Evolutionary conservation across 495 filamentous ascomycete species (phyloP).

Genomic region (Lichenothelia convexa): DNA sequence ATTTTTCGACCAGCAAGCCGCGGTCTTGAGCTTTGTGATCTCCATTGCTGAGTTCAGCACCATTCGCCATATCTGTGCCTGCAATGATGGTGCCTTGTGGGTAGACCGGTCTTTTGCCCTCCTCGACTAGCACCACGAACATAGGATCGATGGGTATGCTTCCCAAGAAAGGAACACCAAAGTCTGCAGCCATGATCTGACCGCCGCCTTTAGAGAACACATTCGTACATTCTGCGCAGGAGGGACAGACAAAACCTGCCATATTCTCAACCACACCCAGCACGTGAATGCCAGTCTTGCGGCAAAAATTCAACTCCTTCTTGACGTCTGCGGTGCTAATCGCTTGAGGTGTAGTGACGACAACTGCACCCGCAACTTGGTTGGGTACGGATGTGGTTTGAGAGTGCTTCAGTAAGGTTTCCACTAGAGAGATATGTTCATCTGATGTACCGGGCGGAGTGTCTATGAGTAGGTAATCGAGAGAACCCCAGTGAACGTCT

Average conservation of each 20-base stretch:
- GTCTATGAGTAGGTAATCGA: conserved; percentile 85
- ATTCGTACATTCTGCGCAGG: conserved; percentile 85
- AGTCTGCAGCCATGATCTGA: conserved; percentile 73
- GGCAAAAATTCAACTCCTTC: conserved; percentile 93
- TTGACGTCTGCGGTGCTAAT: conserved; percentile 82
- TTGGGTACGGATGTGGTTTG: conserved; percentile 19
- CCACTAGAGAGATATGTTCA: conserved; percentile 88
- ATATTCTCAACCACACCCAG: conserved; percentile 95
- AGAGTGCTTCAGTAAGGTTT: conserved; percentile 53
- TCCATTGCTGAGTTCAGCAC: conserved; percentile 14
- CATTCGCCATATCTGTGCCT: conserved; percentile 13
- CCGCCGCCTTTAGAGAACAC: conserved; percentile 83
- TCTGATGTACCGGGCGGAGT: conserved; percentile 93
- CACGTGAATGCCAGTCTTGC: conserved; percentile 62
- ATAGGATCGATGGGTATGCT: conserved; percentile 73
- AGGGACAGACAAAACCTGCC: conserved; percentile 89
- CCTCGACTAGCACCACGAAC: conserved; percentile 48
- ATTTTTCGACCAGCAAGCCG: conserved; percentile 54
- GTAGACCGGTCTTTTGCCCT: conserved; percentile 30
- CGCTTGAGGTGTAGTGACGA: conserved; percentile 93
- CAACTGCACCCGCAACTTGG: conserved; percentile 59
- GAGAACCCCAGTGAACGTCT: conserved; percentile 75
- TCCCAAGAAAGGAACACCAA: conserved; percentile 67
- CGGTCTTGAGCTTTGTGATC: conserved; percentile 24
- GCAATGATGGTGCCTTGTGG: conserved; percentile 16